A percentile compares a stretch with the other conserved stretches of the same genome.
Conservation (phyloP, 2,329 filamentous ascomycete species). For the Chalara sp. region DNA sequence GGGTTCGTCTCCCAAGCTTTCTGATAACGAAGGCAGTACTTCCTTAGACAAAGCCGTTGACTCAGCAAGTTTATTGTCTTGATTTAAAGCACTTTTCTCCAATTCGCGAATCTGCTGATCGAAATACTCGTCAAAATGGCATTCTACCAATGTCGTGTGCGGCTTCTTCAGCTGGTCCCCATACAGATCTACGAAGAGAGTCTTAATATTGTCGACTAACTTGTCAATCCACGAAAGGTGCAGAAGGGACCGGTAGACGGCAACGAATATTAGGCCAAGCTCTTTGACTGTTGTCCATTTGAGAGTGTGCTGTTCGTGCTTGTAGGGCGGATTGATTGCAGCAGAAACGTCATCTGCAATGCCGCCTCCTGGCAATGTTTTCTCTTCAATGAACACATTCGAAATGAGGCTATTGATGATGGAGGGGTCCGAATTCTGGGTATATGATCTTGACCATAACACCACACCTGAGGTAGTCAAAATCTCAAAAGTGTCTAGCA, state of each 20-base stretch:
- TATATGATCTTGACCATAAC: constrained; percentile 87
- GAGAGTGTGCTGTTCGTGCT: constrained; percentile 86
- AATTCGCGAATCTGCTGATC: constrained; percentile 86
- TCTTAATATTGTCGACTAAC: constrained; percentile 89
- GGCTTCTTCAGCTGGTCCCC: constrained; percentile 78
- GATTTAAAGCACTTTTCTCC: constrained; percentile 45
- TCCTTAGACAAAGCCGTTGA: constrained; percentile 18
- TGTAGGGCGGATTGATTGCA: constrained; percentile 66
- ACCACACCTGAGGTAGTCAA: constrained; percentile 94
- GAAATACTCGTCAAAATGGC: constrained; percentile 88
- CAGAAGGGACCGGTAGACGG: constrained; percentile 91
- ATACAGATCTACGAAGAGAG: constrained; percentile 86
- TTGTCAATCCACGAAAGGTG: constrained; percentile 97
- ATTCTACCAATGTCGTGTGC: constrained; percentile 71
- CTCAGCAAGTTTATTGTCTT: constrained; percentile 20
- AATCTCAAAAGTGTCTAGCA: constrained; percentile 97
- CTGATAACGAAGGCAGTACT: constrained; percentile 14
- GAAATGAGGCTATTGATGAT: constrained; percentile 92
- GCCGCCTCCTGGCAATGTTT: constrained; percentile 51
- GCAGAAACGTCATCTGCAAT: constrained; percentile 55
- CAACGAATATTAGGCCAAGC: constrained; percentile 90
- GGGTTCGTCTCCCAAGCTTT: constrained; percentile 36
- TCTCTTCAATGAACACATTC: constrained; percentile 97
- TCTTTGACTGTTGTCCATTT: constrained; percentile 94
- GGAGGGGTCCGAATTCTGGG: constrained; percentile 64